Base-by-base conservation (phyloP, 805 yeast species). In the Cephaloascus fragrans region DNA sequence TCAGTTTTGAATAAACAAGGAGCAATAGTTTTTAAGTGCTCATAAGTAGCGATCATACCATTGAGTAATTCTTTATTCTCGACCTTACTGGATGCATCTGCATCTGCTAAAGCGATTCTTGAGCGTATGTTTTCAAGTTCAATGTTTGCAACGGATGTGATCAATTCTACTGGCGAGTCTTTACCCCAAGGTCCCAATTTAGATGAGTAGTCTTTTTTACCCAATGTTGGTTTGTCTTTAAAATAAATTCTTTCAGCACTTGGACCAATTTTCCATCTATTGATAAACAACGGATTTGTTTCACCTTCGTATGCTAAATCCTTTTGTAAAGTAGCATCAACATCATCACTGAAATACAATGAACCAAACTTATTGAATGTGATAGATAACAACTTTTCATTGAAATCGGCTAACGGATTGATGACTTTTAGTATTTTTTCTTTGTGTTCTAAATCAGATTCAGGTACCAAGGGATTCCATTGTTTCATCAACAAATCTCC, bases 241-340 rank as follows among this genome's bases (percentile, higher is more conserved):
- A 88, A 80, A 56, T 79, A 84, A 12, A 77, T 72, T 47, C 83
- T 73, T 58, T 90, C 97, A 23, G 77, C 78, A 18, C 85, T 74
- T n/a, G 95, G 93, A 4, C 98, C 97, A 47, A 90, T 77, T 54
- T 81, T 72, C 94, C 95, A 89, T 63, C 95, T 75, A 44, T 74
- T 70, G 39, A 65, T 63, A 36, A 84, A 61, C 28, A 58, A 61
- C 6, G 68, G 60, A 37, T 75, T 62, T 15, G 69, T 60, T 57
- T 86, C 95, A 12, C 78, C 84, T 3, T 73, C 78, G 48, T 82
- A 85, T 17, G 75, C 55, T 14, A 65, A 52, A 32, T 58, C 65
- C 14, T 48, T 41, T 43, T 71, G 77, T 31, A 64, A 57, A 20
- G 49, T 48, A 3, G 69, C 64, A 31, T 59, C 59, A 17, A 79